Evolutionary conservation across 768 basidiomycete species (phyloP), one percentile per base, ranked within the genome.

Genomic region (Mycena metata): DNA sequence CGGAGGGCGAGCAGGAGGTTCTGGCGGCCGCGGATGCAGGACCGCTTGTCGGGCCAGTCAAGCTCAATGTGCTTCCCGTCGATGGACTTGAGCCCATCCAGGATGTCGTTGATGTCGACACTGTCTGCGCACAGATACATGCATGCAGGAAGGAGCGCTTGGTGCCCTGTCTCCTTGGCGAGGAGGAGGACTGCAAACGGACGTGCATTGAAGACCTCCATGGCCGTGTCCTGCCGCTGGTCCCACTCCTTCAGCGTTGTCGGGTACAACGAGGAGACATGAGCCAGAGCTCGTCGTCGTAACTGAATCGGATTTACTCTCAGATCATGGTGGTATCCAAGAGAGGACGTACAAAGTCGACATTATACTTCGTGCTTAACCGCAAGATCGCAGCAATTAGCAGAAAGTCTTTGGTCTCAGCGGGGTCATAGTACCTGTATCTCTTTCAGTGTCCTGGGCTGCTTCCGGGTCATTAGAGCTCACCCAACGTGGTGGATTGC

Each of bases 61-160:
- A 72, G 70, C 64, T 72, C 70, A 63, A 72, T 26, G 50, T 72
- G 70, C 23, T 66, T 68, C n/a, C 70, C 70, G 51, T 72, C 70
- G 55, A 72, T 72, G 19, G 67, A 65, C 41, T 33, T 58, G n/a
- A 72, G 49, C 11, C 70, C 70, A 26, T 72, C 70, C 36, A 72
- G 70, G 8, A 72, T 72, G 46, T 72, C 70, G 59, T 69, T 59
- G 24, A 72, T 69, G 35, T 69, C 67, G 54, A 69, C 64, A 30
- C 59, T 69, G 60, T 72, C 70, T 15, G 70, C 70, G 57, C 70
- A 72, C 33, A 72, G 55, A 39, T 72, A 72, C 67, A 72, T 69
- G 66, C 67, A 72, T 16, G 70, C 70, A 23, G 70, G 70, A 17
- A 72, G 67, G 5, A 72, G 66, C 17, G 66, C 67, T 5, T 69